Percentiles rank a stretch among this genome's conserved stretches.
phyloP scores from a whole-genome alignment of 345 rosid species.

The Raphanus sativus region DNA sequence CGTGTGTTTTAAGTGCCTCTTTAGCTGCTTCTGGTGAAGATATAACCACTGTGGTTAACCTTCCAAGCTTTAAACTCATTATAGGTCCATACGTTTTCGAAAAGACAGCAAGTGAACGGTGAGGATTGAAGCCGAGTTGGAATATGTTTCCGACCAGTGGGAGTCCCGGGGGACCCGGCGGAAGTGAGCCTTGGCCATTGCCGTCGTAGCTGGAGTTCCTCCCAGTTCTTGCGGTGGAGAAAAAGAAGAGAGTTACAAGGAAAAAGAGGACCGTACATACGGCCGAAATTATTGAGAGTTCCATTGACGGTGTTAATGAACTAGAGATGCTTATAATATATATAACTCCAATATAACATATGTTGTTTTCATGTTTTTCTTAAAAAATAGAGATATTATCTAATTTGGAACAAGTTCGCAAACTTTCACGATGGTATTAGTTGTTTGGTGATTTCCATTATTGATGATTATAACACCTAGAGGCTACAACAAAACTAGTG shows the following conservation, averaged over 20 bases:
- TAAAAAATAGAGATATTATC: neutral
- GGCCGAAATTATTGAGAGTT: neutral
- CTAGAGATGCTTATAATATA: neutral
- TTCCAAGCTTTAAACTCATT: conserved; percentile 43
- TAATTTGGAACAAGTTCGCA: neutral
- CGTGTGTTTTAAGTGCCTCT: conserved; percentile 40
- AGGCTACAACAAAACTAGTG: neutral
- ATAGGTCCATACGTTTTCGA: conserved; percentile 45
- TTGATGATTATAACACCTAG: neutral
- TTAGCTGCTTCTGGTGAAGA: conserved; percentile 36
- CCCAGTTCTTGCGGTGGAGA: conserved; percentile 11
- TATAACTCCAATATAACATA: conserved; percentile 1
- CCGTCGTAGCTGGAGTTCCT: neutral
- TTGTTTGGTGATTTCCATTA: neutral
- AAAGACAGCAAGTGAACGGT: conserved; percentile 33
- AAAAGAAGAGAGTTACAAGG: conserved; percentile 13
- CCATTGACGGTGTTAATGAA: neutral
- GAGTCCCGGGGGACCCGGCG: conserved; percentile 38
- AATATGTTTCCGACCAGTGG: conserved; percentile 52
- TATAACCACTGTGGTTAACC: conserved; percentile 23
- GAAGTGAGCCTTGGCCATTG: neutral
- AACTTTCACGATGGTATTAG: neutral
- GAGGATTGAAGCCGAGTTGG: conserved; percentile 41
- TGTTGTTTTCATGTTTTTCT: neutral
- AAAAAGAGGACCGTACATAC: conserved; percentile 4